These are phyloP conservation scores for Termitomyces sp. DNA, from an alignment of 768 basidiomycete species.

Conservation along the genomic window DNA sequence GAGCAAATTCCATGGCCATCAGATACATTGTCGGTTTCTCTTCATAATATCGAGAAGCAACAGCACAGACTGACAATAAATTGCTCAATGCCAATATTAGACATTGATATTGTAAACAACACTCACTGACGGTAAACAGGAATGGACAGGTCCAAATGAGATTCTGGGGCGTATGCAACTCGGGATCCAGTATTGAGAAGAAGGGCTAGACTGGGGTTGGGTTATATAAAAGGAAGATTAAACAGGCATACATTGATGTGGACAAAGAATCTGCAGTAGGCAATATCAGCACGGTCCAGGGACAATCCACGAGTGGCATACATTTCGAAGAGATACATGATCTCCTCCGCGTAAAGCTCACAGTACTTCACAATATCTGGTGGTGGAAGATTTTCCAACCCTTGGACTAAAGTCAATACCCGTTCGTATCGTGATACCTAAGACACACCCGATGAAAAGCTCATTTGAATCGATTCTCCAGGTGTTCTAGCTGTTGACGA, in stretches of 20 bases:
- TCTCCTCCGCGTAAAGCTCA: slow-evolving; percentile 43
- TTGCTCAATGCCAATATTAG: not conserved
- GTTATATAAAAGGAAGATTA: slow-evolving; percentile 8
- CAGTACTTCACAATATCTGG: slow-evolving; percentile 46
- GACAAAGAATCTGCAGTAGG: slow-evolving; percentile 38
- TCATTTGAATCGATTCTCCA: slow-evolving; percentile 29
- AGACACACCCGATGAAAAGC: slow-evolving; percentile 26
- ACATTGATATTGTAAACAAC: not conserved
- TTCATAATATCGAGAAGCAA: slow-evolving; percentile 60
- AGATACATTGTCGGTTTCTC: slow-evolving; percentile 49
- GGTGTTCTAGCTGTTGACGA: slow-evolving; percentile 24
- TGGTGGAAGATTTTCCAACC: slow-evolving; percentile 14
- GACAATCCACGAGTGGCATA: slow-evolving; percentile 20
- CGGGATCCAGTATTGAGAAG: slow-evolving; percentile 53
- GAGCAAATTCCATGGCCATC: slow-evolving; percentile 56
- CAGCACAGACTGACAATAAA: slow-evolving; percentile 46
- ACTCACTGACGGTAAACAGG: slow-evolving; percentile 56
- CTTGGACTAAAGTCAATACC: not conserved
- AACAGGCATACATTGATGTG: slow-evolving; percentile 42
- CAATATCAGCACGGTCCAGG: not conserved
- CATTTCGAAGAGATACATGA: slow-evolving; percentile 47
- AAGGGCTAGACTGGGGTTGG: slow-evolving; percentile 36
- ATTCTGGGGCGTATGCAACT: slow-evolving; percentile 46
- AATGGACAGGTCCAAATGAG: slow-evolving; percentile 52
- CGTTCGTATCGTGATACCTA: not conserved